A percentile compares a stretch with the other conserved stretches of the same genome.
phyloP scores from a whole-genome alignment of 352 stramenopile genomes.

The Saprolegnia parasitica region DNA sequence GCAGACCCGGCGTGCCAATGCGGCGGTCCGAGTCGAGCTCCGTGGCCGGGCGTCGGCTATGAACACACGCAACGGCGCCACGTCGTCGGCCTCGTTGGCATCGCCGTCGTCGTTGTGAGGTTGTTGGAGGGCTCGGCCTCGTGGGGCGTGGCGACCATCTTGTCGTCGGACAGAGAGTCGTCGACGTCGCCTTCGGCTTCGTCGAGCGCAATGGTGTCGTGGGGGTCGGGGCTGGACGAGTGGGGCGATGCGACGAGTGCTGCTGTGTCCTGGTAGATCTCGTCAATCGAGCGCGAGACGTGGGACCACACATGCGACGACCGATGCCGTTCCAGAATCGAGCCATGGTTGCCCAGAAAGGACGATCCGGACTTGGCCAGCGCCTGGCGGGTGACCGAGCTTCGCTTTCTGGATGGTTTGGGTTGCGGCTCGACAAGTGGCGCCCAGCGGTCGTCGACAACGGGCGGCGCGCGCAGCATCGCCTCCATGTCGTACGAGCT shows the following conservation, averaged over 20 bases:
- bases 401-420: background rate
- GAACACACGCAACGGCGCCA: too few relatives aligned
- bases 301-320: slow-evolving; percentile 4
- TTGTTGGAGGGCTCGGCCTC: too few relatives aligned
- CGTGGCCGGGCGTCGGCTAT: too few relatives aligned
- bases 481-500: slow-evolving; percentile 4
- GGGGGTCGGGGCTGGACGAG: too few relatives aligned
- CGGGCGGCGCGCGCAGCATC: background rate
- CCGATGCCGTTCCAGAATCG: background rate
- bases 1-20: slow-evolving; percentile 1
- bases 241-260: background rate
- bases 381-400: background rate
- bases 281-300: slow-evolving; percentile 4
- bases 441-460: slow-evolving; percentile 7
- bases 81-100: too few relatives aligned
- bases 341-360: background rate
- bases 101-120: too few relatives aligned
- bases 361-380: background rate
- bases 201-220: too few relatives aligned
- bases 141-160: too few relatives aligned
- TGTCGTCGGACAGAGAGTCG: too few relatives aligned
- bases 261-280: background rate
- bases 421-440: background rate
- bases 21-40: background rate
- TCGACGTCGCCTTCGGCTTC: too few relatives aligned